Evolutionary conservation across 805 yeast species (phyloP).

Genomic region (Sugiyamaella valdiviana): DNA sequence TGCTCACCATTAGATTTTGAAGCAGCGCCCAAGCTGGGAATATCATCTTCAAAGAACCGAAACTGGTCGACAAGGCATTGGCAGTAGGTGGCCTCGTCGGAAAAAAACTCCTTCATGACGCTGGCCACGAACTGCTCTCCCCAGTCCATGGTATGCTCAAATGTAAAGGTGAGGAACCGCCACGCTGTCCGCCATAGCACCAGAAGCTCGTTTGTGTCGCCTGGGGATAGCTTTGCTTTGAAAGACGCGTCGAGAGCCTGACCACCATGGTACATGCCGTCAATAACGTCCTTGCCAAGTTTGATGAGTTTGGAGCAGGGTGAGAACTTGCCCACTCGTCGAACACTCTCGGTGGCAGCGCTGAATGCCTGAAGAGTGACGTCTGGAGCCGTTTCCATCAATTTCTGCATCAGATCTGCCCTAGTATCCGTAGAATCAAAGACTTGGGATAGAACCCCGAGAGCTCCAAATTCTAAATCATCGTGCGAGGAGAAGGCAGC

Average conservation of each 20-base stretch:
- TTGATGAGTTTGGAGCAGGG: constrained; percentile 72
- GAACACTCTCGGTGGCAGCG: constrained; percentile 41
- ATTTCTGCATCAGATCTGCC: constrained; percentile 59
- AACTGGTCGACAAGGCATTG: constrained; percentile 61
- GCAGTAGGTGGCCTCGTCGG: constrained; percentile 79
- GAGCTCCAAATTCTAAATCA: constrained; percentile 57
- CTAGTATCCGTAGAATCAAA: constrained; percentile 81
- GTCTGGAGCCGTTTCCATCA: constrained; percentile 42
- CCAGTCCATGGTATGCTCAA: constrained; percentile 67
- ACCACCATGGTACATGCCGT: constrained; percentile 53
- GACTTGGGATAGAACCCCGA: constrained; percentile 66
- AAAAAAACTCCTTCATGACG: constrained; percentile 69
- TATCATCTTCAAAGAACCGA: constrained; percentile 39
- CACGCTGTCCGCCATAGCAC: constrained; percentile 67
- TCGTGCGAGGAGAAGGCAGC: constrained; percentile 60
- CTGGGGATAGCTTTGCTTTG: constrained; percentile 23
- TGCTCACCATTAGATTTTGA: constrained; percentile 24
- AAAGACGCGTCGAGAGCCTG: constrained; percentile 43
- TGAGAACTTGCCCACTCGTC: constrained; percentile 48
- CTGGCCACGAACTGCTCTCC: constrained; percentile 53
- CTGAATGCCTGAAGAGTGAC: constrained; percentile 46
- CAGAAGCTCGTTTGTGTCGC: constrained; percentile 29
- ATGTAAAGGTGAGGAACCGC: constrained; percentile 64
- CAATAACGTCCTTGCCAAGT: constrained; percentile 65
- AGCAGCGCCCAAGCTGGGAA: constrained; percentile 10